A percentile compares a stretch with the other conserved stretches of the same genome.
Evolutionary conservation across 2,329 filamentous ascomycete species (phyloP).

Genomic region (Aspergillaceae sp.): DNA sequence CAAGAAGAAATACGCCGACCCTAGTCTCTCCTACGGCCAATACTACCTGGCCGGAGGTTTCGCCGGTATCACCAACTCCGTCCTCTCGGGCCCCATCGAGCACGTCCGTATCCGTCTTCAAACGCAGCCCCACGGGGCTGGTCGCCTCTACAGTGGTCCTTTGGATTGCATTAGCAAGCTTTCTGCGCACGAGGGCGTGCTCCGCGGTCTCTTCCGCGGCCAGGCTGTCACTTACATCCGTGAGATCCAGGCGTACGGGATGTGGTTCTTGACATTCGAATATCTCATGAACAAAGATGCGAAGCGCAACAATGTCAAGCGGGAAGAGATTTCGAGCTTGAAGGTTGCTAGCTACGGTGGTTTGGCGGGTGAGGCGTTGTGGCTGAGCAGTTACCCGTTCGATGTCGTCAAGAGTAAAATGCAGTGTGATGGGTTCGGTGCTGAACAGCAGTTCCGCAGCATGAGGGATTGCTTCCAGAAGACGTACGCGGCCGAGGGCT

Average conservation of each 20-base stretch:
- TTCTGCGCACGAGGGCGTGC: conserved; percentile 56
- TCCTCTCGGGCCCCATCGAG: conserved; percentile 86
- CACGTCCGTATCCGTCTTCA: conserved; percentile 94
- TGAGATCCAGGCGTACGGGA: conserved; percentile 89
- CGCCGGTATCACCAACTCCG: conserved; percentile 81
- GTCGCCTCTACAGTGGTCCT: conserved; percentile 70
- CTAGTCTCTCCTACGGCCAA: conserved; percentile 64
- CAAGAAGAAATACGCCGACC: conserved; percentile 35
- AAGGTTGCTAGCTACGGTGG: conserved; percentile 92
- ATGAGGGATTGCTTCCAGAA: conserved; percentile 88
- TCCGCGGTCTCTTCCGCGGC: conserved; percentile 75
- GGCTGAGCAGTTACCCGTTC: conserved; percentile 88
- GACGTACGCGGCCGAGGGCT: conserved; percentile 68
- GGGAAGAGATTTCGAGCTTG: conserved; percentile 68
- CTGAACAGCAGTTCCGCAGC: conserved; percentile 59
- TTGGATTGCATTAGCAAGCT: conserved; percentile 87
- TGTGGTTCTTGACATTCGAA: conserved; percentile 94
- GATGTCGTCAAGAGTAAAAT: conserved; percentile 99
- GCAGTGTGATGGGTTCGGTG: conserved; percentile 90
- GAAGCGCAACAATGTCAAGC: conserved; percentile 62
- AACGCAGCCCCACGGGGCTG: conserved; percentile 83
- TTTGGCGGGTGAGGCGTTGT: conserved; percentile 84
- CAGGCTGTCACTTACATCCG: conserved; percentile 75
- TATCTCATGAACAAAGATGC: conserved; percentile 91
- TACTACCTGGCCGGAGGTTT: conserved; percentile 90